Conservation (phyloP, 331 rosid species). For the Rhamnella rubrinervis region DNA sequence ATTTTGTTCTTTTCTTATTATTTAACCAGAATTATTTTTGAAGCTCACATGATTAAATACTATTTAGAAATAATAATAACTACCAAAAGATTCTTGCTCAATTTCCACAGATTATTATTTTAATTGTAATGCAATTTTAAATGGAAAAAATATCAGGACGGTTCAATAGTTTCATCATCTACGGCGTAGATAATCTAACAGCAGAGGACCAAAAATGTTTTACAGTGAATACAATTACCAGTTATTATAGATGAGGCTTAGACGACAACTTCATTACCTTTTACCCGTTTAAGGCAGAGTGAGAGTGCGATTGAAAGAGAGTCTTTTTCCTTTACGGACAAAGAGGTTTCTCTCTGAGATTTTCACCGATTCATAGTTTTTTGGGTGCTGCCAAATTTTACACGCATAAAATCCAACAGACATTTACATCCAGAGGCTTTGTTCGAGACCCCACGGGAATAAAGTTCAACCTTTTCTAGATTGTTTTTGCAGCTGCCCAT, state of each 20-base stretch:
- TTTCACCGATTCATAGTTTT: constrained; percentile 12
- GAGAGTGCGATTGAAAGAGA: not conserved
- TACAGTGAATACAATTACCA: constrained; percentile 3
- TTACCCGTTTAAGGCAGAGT: not conserved
- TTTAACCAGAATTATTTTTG: too few relatives aligned
- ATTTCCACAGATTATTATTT: too few relatives aligned
- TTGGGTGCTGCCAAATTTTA: not conserved
- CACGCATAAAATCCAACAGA: not conserved
- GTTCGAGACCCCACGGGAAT: constrained; percentile 7
- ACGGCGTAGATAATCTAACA: not conserved
- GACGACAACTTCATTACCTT: not conserved
- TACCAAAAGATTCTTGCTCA: too few relatives aligned
- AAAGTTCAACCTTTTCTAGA: not conserved
- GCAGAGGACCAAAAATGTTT: not conserved
- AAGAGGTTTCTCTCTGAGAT: not conserved
- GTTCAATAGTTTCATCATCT: too few relatives aligned
- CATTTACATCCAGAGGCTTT: constrained; percentile 7
- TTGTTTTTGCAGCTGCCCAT: constrained; percentile 15
- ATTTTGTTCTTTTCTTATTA: too few relatives aligned
- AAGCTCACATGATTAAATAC: too few relatives aligned
- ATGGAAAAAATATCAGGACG: too few relatives aligned
- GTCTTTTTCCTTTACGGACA: not conserved
- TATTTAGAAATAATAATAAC: too few relatives aligned
- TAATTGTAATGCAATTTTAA: too few relatives aligned
- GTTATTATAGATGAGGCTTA: not conserved